Percentiles rank a stretch among this genome's conserved stretches.
phyloP scores from a whole-genome alignment of 352 stramenopile genomes.

The Thalassiosira exigua region DNA sequence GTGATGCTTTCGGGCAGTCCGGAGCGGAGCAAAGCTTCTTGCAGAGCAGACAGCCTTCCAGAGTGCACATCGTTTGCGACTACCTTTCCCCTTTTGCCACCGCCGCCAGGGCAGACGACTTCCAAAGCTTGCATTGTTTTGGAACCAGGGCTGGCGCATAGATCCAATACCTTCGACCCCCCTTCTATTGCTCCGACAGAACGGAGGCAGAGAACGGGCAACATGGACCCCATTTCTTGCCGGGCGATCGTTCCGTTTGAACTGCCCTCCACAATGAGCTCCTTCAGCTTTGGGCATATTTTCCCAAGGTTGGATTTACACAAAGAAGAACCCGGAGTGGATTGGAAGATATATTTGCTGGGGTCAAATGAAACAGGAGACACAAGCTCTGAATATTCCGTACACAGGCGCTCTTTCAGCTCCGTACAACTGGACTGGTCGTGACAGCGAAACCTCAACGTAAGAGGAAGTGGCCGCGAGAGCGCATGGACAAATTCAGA shows the following conservation, averaged over 20 bases:
- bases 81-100: constrained; percentile 62
- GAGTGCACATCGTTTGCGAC: constrained; percentile 92
- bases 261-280: constrained; percentile 58
- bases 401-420: background rate
- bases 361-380: constrained; percentile 47
- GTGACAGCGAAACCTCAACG: constrained; percentile 61
- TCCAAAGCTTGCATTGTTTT: constrained; percentile 78
- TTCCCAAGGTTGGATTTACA: constrained; percentile 56
- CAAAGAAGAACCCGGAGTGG: constrained; percentile 37
- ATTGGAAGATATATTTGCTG: constrained; percentile 63
- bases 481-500: constrained; percentile 44
- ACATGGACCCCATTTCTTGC: constrained; percentile 99
- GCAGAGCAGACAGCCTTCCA: constrained; percentile 57
- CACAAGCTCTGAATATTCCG: constrained; percentile 35
- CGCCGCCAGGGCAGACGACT: constrained; percentile 59
- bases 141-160: constrained; percentile 71
- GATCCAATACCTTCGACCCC: constrained; percentile 78
- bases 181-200: constrained; percentile 24
- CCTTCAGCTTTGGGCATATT: constrained; percentile 58
- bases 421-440: constrained; percentile 8
- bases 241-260: constrained; percentile 91
- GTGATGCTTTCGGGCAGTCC: constrained; percentile 44
- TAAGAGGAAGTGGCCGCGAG: constrained; percentile 57
- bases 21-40: constrained; percentile 76
- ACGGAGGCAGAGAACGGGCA: constrained; percentile 86